Conservation (phyloP, 441 rosid genomes). For the Geranium incanum region DNA sequence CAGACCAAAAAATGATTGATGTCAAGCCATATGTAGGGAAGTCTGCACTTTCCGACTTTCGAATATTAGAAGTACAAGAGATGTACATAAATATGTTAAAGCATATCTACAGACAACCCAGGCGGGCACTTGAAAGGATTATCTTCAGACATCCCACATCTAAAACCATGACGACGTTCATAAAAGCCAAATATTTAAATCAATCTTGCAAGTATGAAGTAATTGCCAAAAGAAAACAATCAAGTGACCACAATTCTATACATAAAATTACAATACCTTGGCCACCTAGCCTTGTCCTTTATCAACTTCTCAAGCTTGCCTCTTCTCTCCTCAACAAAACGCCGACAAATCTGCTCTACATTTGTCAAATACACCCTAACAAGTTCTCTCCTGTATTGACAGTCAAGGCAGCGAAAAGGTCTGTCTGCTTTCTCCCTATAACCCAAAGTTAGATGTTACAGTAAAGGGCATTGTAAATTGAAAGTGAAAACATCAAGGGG, state of each 20-base stretch:
- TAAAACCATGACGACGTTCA: not conserved
- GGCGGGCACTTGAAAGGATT: not conserved
- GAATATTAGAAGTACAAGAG: not conserved
- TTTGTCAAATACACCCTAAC: conserved; percentile 83
- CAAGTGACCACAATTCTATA: not conserved
- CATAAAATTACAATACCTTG: conserved; percentile 46
- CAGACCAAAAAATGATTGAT: not conserved
- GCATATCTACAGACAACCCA: not conserved
- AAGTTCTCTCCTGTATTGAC: conserved; percentile 89
- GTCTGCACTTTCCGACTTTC: not conserved
- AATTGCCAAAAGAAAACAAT: not conserved
- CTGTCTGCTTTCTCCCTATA: conserved; percentile 83
- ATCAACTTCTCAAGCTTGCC: conserved; percentile 65
- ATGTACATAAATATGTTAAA: not conserved
- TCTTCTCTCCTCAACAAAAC: conserved; percentile 83
- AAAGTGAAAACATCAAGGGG: not conserved
- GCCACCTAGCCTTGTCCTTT: conserved; percentile 88
- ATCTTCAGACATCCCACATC: not conserved
- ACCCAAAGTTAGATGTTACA: conserved; percentile 17
- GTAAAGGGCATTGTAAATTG: not conserved
- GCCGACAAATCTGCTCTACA: conserved; percentile 81
- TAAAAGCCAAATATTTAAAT: not conserved
- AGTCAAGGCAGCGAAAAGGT: conserved; percentile 94
- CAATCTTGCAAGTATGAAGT: not conserved
- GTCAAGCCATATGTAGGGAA: not conserved